These are phyloP conservation scores for Zasmidium angulare DNA, from an alignment of 2,329 filamentous ascomycete genomes.

Conservation along the genomic window DNA sequence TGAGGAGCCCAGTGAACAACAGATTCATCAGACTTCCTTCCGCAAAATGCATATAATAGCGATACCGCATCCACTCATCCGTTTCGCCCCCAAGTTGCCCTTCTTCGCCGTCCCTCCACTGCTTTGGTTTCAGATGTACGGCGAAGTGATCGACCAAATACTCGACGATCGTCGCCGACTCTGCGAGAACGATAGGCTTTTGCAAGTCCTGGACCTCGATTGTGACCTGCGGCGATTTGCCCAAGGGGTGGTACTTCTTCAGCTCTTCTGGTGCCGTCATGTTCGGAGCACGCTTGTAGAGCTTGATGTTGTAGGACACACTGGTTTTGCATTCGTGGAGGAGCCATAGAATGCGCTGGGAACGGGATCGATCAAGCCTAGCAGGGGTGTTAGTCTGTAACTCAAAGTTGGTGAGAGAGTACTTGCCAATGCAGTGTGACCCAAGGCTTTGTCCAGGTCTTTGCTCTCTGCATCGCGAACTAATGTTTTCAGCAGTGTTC, in stretches of 20 bases:
- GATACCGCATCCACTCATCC: conserved; percentile 60
- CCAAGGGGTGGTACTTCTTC: conserved; percentile 76
- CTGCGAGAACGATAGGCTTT: conserved; percentile 67
- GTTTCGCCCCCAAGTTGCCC: conserved; percentile 58
- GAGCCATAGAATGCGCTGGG: conserved; percentile 81
- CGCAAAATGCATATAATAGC: conserved; percentile 76
- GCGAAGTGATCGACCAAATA: conserved; percentile 73
- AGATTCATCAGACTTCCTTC: conserved; percentile 81
- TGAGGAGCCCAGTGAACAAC: conserved; percentile 64
- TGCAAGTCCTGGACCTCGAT: conserved; percentile 51
- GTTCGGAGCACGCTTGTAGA: conserved; percentile 68
- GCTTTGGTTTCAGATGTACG: conserved; percentile 50
- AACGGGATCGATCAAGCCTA: conserved; percentile 81
- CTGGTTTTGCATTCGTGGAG: conserved; percentile 71
- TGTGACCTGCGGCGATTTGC: conserved; percentile 79
- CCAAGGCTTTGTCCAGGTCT: too few species aligned
- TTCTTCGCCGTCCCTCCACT: conserved; percentile 55
- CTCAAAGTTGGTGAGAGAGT: too few species aligned
- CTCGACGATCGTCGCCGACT: conserved; percentile 78
- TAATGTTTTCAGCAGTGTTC: too few species aligned
- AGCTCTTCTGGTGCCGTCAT: conserved; percentile 74
- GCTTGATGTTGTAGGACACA: conserved; percentile 74
- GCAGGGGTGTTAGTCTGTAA: too few species aligned
- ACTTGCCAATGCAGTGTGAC: too few species aligned
- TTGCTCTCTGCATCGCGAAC: too few species aligned